Conservation (phyloP, 345 rosid genomes). For the Combretum micranthum region DNA sequence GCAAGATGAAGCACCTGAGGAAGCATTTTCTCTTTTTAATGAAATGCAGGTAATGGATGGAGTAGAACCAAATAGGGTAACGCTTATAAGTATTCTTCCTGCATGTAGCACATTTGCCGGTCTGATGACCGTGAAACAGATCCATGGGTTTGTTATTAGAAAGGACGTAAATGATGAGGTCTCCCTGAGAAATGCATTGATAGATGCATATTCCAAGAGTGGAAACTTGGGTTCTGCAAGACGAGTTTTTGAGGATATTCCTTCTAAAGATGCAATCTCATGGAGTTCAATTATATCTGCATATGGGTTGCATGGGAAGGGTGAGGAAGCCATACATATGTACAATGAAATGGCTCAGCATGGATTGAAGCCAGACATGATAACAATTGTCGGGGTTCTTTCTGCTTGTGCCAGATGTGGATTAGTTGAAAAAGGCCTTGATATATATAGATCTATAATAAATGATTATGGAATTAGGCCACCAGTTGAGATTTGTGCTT, state of each 20-base stretch:
- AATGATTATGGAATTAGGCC: conserved; percentile 37
- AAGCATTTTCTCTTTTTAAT: conserved; percentile 41
- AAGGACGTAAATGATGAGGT: conserved; percentile 24
- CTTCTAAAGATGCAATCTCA: conserved; percentile 43
- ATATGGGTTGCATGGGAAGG: conserved; percentile 65
- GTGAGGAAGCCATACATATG: conserved; percentile 44
- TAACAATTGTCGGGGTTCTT: conserved; percentile 49
- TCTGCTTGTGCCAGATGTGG: conserved; percentile 61
- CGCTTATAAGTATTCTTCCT: conserved; percentile 58
- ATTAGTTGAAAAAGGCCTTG: conserved; percentile 45
- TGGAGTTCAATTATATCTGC: conserved; percentile 72
- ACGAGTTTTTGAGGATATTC: conserved; percentile 32
- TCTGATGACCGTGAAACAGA: conserved; percentile 42
- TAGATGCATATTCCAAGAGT: conserved; percentile 56
- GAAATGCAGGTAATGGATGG: conserved; percentile 41
- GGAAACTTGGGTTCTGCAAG: conserved; percentile 52
- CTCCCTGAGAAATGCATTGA: conserved; percentile 51
- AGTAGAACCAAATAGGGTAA: conserved; percentile 44
- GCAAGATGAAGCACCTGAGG: conserved; percentile 33
- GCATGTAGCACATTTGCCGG: conserved; percentile 41
- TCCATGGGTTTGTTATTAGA: conserved; percentile 55
- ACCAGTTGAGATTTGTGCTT: conserved; percentile 54
- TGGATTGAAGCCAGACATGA: conserved; percentile 43
- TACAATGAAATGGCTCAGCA: conserved; percentile 42
- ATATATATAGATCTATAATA: conserved; percentile 26